Conservation (phyloP, 306 rosid species). For the Gynostemma pentaphyllum region DNA sequence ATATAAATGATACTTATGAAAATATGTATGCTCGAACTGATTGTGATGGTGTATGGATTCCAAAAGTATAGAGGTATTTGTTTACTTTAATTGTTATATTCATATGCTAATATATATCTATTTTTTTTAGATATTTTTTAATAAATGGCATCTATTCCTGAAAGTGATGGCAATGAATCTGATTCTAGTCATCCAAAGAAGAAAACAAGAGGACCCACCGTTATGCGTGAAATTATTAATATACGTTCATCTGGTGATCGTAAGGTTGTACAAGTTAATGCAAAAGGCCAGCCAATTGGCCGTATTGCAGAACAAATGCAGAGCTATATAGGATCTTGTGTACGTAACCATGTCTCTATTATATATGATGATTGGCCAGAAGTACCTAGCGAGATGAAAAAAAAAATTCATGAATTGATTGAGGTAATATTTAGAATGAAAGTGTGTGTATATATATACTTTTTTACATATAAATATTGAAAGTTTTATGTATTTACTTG, state of each 20-base stretch:
- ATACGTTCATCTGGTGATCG: neutral
- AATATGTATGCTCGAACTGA: too few relatives aligned
- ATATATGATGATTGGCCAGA: neutral
- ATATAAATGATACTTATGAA: too few relatives aligned
- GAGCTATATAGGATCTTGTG: neutral
- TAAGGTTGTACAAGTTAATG: neutral
- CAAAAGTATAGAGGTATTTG: too few relatives aligned
- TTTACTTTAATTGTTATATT: too few relatives aligned
- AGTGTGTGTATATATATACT: too few relatives aligned
- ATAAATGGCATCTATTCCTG: too few relatives aligned
- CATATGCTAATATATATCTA: too few relatives aligned
- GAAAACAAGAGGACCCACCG: neutral
- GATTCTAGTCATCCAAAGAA: neutral
- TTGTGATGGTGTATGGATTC: too few relatives aligned
- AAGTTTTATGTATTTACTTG: too few relatives aligned
- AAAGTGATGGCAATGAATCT: neutral
- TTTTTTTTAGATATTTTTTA: too few relatives aligned
- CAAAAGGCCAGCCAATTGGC: neutral
- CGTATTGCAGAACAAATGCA: neutral
- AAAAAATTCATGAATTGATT: too few relatives aligned
- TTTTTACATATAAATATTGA: too few relatives aligned
- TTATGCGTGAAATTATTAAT: neutral
- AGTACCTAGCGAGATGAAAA: neutral
- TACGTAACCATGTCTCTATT: neutral
- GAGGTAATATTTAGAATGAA: neutral